Conservation (phyloP, 805 yeast species). For the Lachancea dasiensis region DNA sequence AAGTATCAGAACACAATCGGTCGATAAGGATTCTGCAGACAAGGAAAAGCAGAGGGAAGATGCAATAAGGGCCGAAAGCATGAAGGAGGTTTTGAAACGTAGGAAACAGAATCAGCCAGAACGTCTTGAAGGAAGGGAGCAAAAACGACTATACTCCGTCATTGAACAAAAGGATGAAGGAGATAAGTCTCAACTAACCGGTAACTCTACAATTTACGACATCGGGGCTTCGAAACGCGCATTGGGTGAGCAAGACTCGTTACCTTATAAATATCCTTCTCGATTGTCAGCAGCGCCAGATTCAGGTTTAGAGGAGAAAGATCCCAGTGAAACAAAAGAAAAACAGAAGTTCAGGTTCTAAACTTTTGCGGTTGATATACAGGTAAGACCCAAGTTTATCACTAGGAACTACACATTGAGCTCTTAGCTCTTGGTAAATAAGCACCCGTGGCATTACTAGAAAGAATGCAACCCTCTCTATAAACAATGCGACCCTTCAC, state of each 20-base stretch:
- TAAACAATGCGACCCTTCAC: constrained; percentile 36
- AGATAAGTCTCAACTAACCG: not conserved
- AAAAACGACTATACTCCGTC: constrained; percentile 4
- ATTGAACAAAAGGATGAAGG: constrained; percentile 2
- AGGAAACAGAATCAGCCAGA: not conserved
- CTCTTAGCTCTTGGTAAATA: constrained; percentile 14
- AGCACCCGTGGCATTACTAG: constrained; percentile 12
- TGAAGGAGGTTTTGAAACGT: constrained; percentile 4
- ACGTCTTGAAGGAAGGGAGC: not conserved
- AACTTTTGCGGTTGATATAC: constrained; percentile 5
- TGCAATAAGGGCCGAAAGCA: constrained; percentile 1
- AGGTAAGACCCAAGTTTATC: constrained; percentile 12
- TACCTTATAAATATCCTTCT: no score
- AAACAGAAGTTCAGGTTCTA: constrained; percentile 21
- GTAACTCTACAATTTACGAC: constrained; percentile 1
- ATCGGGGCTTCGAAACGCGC: not conserved
- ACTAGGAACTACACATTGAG: constrained; percentile 10
- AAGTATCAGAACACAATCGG: constrained; percentile 5
- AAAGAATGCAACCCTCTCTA: constrained; percentile 24
- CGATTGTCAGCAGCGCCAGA: no score
- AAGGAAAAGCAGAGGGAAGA: constrained; percentile 1
- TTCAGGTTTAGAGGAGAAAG: not conserved
- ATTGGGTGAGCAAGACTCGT: no score
- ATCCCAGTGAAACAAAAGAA: not conserved
- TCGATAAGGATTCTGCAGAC: constrained; percentile 5